Base-by-base conservation (phyloP, 345 rosid species). In the Turnera subulata region DNA sequence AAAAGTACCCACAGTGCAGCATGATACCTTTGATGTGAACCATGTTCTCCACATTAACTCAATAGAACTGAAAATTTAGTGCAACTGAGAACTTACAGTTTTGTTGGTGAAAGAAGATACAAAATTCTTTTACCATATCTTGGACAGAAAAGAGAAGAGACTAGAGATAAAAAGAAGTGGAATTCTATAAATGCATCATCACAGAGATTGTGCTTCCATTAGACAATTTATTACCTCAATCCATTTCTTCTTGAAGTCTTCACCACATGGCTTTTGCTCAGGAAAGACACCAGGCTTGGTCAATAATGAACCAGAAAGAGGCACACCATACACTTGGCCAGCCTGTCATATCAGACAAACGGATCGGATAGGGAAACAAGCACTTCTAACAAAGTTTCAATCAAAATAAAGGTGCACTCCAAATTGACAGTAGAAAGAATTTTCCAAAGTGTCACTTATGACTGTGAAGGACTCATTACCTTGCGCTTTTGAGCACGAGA, bases 251-350 rank as follows among this genome's bases (percentile, higher is more conserved):
- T 66, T 81, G 66, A 76, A 85, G 49, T 94, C 99, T 73, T 90
- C 97, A 53, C 84, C 66, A 67, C 82, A 85, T 6, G 83, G 64
- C 64, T 69, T 80, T 76, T 80, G 97, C 57, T 90, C 99, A 48
- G 99, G 99, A 71, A 78, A 94, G 57, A 71, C 70, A 39, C 88
- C 90, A 52, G 86, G 79, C 77, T 88, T 94, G 63, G 80, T 79
- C 64, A 94, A 68, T 38, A 90, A 81, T 50, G 88, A 54, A 61
- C 93, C 96, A 67, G 85, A 77, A 63, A 94, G 93, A 65, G 99
- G 89, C 62, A 86, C 88, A n/a, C 91, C 99, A 69, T 94, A 90
- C 44, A 90, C 91, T 74, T 90, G 99, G 52, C 99, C 99, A 77
- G 96, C 99, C 99, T 94, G 73, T 58, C 71, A 78, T 18, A 40